Base-by-base conservation (phyloP, 495 filamentous ascomycete genomes). In the Penicillium salamii region DNA sequence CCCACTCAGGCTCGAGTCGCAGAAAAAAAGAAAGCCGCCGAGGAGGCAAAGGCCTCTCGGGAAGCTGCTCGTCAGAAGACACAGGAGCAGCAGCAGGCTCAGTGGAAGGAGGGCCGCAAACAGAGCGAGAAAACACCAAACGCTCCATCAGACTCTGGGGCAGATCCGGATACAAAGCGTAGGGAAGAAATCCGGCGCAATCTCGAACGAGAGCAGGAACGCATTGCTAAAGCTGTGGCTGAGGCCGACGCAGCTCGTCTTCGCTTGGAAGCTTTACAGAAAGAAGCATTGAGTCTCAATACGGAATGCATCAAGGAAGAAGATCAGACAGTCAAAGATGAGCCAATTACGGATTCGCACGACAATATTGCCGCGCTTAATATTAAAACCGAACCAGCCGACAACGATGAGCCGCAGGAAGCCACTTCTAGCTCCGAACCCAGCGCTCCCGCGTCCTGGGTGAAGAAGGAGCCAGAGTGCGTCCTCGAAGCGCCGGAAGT, bases 1-100 rank as follows among this genome's bases (percentile, higher is more conserved):
- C 91, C 91, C 3, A 95, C 90, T 0, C 78, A 82, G 63, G 79
- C 80, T 45, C 80, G 84, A 36, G 55, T 75, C 17, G 75, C 77
- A 21, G 71, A 77, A 40, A 77, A 64, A 52, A 74, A 75, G 43
- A 70, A 74, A 46, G 69, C 58, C n/a, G 58, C 60, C 18, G 71
- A 74, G 26, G 68, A 74, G 53, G 68, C 67, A 29, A 72, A 69
- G 52, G 71, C 68, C 34, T 64, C 62, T 12, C 59, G 64, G 12
- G 65, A 74, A 20, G 66, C 68, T 39, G 63, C 55, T 14, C 55
- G 55, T 14, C 44, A 55, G 15, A 63, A 68, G 46, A 65, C 66
- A 46, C 44, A 49, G 51, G 69, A 62, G 42, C 55, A 45, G 33
- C 55, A 66, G 38, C 66, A 67, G 53, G 57, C 40, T 0, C 42